Evolutionary conservation across 768 basidiomycete genomes (phyloP), one percentile per base, ranked within the genome.

Genomic region (Infundibulicybe gibba): DNA sequence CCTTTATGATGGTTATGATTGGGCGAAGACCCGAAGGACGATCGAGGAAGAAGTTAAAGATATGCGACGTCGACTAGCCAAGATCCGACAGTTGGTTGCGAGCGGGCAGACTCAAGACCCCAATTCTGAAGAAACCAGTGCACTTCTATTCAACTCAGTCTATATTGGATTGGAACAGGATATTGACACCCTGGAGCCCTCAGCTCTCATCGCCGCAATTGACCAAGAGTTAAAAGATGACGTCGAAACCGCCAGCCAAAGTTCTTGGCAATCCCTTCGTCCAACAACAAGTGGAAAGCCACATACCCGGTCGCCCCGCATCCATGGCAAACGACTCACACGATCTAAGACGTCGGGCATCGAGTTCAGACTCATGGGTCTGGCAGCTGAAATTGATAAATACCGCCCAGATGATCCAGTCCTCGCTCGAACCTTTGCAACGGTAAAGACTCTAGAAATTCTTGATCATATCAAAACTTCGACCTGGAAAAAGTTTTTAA

Each of bases 401-500:
- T 89, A 83, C 57, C 63, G 62, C 8, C 74, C 80, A 5, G 69
- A 74, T 10, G 76, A 76, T 38, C 64, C 76, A 1, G 59, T 85
- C 17, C 81, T 85, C 8, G 87, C 86, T 2, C 74, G 86, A 44
- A 76, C 81, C 1, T 74, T 88, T 40, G 77, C 80, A 12, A 83
- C 82, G 10, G 73, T 94, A 43, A 76, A 68, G 48, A 81, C 90
- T 50, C 56, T 92, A 15, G 92, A 97, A 64, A 97, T 98, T 49
- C 69, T 98, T 43, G 97, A 99, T 63, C 94, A 97, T 60, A 93
- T 99, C 74, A 94, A 90, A 71, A 94, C 94, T 0, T 97, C 94
- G 8, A 97, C 97, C 0, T 99, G 97, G 97, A 89, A 85, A 68
- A 98, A 95, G 63, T 98, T 99, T 63, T 69, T 99, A 49, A 94